Conservation (phyloP, 108 stramenopile genomes). For the Stephanodiscus triporus region DNA sequence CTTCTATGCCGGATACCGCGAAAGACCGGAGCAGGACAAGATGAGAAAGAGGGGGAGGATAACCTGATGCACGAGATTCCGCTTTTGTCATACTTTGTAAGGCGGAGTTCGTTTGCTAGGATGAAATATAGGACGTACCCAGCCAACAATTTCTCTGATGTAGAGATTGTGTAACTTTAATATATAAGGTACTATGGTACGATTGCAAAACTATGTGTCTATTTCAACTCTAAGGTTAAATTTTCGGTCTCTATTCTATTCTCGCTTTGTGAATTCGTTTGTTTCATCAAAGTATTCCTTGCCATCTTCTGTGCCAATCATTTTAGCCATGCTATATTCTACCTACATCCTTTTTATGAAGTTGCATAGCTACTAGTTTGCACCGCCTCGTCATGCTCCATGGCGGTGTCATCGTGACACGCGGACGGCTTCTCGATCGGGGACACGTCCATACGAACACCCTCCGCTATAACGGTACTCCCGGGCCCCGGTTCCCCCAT, state of each 20-base stretch:
- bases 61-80: conserved; percentile 70
- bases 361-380: no score
- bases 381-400: not conserved
- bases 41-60: conserved; percentile 59
- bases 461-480: not conserved
- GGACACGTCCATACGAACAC: not conserved
- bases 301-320: not conserved
- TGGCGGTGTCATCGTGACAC: not conserved
- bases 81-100: conserved; percentile 50
- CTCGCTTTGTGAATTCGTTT: no score
- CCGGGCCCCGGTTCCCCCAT: not conserved
- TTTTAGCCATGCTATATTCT: no score
- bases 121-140: not conserved
- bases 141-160: no score
- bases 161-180: not conserved
- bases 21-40: conserved; percentile 67
- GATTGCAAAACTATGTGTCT: not conserved
- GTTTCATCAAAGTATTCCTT: no score
- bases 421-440: not conserved
- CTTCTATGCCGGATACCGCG: conserved; percentile 71
- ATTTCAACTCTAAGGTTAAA: not conserved
- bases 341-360: no score
- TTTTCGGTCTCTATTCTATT: conserved; percentile 4
- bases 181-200: not conserved
- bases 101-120: conserved; percentile 4